A percentile compares a stretch with the other conserved stretches of the same genome.
These are phyloP conservation scores for Endotrypanum monterogeii DNA, from an alignment of 208 protist genomes.

Conservation along the genomic window DNA sequence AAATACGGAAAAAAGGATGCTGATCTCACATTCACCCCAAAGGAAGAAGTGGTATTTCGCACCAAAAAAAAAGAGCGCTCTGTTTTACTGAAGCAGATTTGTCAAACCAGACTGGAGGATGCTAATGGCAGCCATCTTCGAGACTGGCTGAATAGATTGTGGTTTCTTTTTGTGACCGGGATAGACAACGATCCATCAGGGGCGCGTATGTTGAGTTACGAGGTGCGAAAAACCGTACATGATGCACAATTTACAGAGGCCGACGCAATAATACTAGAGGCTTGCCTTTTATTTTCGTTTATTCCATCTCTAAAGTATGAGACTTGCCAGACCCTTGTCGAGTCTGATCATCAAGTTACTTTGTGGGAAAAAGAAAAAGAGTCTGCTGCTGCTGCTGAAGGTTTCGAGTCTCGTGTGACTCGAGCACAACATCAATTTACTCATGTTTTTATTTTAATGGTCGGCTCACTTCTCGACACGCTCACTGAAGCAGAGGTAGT, in stretches of 20 bases:
- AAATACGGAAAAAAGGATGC: slow-evolving; percentile 46
- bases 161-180: slow-evolving; percentile 65
- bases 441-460: slow-evolving; percentile 41
- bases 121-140: slow-evolving; percentile 38
- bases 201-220: slow-evolving; percentile 57
- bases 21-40: slow-evolving; percentile 44
- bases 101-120: slow-evolving; percentile 29
- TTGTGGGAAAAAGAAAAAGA: slow-evolving; percentile 7
- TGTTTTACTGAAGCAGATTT: slow-evolving; percentile 47
- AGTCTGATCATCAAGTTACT: slow-evolving; percentile 36
- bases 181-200: slow-evolving; percentile 61
- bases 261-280: slow-evolving; percentile 54
- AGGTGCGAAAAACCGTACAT: slow-evolving; percentile 51
- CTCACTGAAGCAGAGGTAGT: slow-evolving; percentile 67
- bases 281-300: slow-evolving; percentile 52
- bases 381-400: slow-evolving; percentile 7
- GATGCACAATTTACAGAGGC: slow-evolving; percentile 55
- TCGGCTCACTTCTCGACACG: slow-evolving; percentile 71
- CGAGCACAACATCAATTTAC: slow-evolving; percentile 48
- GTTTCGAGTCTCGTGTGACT: slow-evolving; percentile 23
- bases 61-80: slow-evolving; percentile 50
- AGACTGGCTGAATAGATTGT: slow-evolving; percentile 63
- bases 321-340: slow-evolving; percentile 42
- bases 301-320: slow-evolving; percentile 65
- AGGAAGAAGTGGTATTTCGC: slow-evolving; percentile 55